These are phyloP conservation scores for Patellifolia procumbens DNA, from an alignment of 179 eudicot species.

Conservation along the genomic window DNA sequence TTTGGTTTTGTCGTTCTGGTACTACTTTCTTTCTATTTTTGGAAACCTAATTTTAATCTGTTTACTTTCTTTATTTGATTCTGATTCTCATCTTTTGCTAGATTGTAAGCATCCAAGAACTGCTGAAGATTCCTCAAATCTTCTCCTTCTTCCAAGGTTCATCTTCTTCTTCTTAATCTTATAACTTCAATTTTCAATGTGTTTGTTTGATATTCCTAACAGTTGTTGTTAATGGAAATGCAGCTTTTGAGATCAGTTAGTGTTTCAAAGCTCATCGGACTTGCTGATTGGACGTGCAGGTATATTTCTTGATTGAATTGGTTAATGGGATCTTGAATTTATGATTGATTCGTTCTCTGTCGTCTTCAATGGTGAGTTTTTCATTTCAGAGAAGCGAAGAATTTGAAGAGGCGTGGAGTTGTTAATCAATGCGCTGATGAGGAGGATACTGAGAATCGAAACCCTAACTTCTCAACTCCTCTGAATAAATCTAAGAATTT, in stretches of 20 bases:
- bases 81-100: constrained; percentile 16
- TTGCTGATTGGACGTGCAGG: constrained; percentile 62
- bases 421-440: constrained; percentile 29
- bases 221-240: neutral
- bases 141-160: constrained; percentile 61
- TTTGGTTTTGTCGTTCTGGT: constrained; percentile 95
- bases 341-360: no score
- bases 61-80: neutral
- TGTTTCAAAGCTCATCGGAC: constrained; percentile 55
- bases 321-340: neutral
- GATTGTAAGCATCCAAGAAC: constrained; percentile 92
- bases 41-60: neutral
- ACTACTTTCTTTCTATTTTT: neutral
- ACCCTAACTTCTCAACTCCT: constrained; percentile 63
- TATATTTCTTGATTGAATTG: constrained; percentile 13
- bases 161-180: neutral
- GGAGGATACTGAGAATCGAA: constrained; percentile 70
- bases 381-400: constrained; percentile 50
- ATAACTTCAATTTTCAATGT: neutral
- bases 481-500: constrained; percentile 29
- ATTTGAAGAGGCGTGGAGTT: constrained; percentile 64
- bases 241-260: constrained; percentile 60
- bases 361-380: no score
- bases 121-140: constrained; percentile 67
- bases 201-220: neutral